These are phyloP conservation scores for Floccularia luteovirens DNA, from an alignment of 768 basidiomycete species.

Conservation along the genomic window DNA sequence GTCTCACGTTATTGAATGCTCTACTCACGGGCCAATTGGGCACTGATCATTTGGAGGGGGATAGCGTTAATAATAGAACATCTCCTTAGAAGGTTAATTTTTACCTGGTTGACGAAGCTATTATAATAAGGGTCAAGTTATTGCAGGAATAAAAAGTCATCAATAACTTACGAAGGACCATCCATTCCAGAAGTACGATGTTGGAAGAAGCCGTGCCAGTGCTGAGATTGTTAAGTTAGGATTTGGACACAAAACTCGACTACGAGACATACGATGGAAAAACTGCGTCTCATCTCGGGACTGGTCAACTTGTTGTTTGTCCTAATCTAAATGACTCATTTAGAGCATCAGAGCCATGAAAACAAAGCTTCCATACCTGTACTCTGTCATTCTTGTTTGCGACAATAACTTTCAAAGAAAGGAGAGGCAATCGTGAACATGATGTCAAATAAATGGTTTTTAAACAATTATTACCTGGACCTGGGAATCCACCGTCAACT, in stretches of 20 bases:
- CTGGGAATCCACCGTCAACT: slow-evolving; percentile 20
- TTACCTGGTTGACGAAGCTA: slow-evolving; percentile 34
- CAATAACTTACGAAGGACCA: slow-evolving; percentile 22
- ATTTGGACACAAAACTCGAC: not conserved
- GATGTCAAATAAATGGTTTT: not conserved
- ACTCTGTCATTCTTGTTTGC: slow-evolving; percentile 18
- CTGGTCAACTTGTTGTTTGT: slow-evolving; percentile 17
- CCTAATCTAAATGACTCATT: slow-evolving; percentile 12
- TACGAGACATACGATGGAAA: slow-evolving; percentile 15
- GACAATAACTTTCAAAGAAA: slow-evolving; percentile 9
- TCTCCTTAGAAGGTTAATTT: too few species aligned
- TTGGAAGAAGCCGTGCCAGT: slow-evolving; percentile 29
- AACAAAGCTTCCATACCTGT: slow-evolving; percentile 2
- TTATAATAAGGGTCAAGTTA: not conserved
- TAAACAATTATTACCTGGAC: slow-evolving; percentile 9
- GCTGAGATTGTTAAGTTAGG: slow-evolving; percentile 9
- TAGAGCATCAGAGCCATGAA: not conserved
- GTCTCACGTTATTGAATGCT: not conserved
- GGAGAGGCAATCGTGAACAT: not conserved
- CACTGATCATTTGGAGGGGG: slow-evolving; percentile 15
- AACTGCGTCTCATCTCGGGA: slow-evolving; percentile 21
- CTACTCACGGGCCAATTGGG: slow-evolving; percentile 26
- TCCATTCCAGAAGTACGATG: slow-evolving; percentile 25
- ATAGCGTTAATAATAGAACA: not conserved
- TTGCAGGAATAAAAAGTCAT: slow-evolving; percentile 1